A percentile compares a stretch with the other conserved stretches of the same genome.
These are phyloP conservation scores for Spinacia oleracea DNA, from an alignment of 179 eudicot species.

Conservation along the genomic window DNA sequence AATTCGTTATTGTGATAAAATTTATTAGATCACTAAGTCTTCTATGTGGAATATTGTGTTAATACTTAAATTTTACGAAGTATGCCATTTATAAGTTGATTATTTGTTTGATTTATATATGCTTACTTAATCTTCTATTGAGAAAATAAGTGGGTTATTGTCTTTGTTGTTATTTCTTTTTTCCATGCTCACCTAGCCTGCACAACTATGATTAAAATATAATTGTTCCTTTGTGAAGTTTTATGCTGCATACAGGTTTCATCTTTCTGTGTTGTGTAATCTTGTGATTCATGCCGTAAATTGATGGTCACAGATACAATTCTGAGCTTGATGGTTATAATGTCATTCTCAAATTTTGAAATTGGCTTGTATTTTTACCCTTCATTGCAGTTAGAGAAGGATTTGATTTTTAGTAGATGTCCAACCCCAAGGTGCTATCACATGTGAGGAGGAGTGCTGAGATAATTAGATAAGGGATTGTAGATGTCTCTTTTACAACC, in stretches of 20 bases:
- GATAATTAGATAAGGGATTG: neutral
- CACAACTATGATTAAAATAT: neutral
- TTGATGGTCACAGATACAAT: neutral
- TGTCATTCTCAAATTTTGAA: neutral
- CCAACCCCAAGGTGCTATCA: neutral
- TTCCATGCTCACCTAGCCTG: neutral
- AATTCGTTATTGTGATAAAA: neutral
- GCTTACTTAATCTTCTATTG: neutral
- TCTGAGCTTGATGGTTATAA: neutral
- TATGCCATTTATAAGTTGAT: neutral
- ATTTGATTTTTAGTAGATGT: neutral
- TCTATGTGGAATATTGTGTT: neutral
- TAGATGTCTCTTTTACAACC: neutral
- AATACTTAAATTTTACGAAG: neutral
- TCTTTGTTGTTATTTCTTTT: neutral
- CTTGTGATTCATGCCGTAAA: too few relatives aligned
- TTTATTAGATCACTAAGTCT: neutral
- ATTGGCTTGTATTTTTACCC: neutral
- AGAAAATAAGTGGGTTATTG: neutral
- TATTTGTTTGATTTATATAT: neutral
- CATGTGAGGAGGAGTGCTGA: neutral
- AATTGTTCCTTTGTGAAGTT: neutral
- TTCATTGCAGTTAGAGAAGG: constrained; percentile 4
- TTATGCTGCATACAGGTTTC: neutral
- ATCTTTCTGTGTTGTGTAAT: neutral